These are phyloP conservation scores for Gracilaria domingensis DNA, from an alignment of 23 red algal genomes.

Conservation along the genomic window DNA sequence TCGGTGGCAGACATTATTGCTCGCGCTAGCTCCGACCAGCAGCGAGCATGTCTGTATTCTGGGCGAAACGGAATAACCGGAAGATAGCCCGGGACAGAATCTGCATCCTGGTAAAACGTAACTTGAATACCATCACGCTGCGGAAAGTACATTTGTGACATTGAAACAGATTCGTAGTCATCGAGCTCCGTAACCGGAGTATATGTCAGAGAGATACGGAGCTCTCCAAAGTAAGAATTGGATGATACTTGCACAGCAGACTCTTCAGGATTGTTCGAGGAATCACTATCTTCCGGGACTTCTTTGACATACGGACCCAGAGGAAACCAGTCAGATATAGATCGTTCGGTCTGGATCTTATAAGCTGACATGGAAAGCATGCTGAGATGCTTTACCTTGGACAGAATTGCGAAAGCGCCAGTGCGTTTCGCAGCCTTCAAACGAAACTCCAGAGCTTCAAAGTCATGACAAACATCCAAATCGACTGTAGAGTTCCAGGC, in stretches of 20 bases:
- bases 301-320: constrained; percentile 60
- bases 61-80: constrained; percentile 56
- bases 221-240: constrained; percentile 59
- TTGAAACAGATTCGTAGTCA: constrained; percentile 30
- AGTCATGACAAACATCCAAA: constrained; percentile 67
- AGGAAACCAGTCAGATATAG: constrained; percentile 50
- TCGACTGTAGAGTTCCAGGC: constrained; percentile 49
- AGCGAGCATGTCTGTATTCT: constrained; percentile 58
- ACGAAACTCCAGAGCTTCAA: constrained; percentile 62
- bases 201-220: constrained; percentile 43
- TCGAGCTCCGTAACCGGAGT: constrained; percentile 30
- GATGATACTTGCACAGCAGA: not conserved
- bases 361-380: constrained; percentile 62
- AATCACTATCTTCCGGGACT: constrained; percentile 17
- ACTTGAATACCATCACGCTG: constrained; percentile 53
- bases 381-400: constrained; percentile 67
- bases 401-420: constrained; percentile 63
- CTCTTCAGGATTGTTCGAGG: constrained; percentile 19
- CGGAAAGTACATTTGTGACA: constrained; percentile 76
- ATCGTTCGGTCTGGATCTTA: constrained; percentile 34
- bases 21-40: constrained; percentile 62
- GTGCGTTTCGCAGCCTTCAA: constrained; percentile 77
- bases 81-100: constrained; percentile 56
- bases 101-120: constrained; percentile 81
- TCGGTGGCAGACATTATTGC: constrained; percentile 71